Percentiles rank a stretch among this genome's conserved stretches.
These are phyloP conservation scores for Polyporus tsugae DNA, from an alignment of 1,284 basidiomycete genomes.

Conservation along the genomic window DNA sequence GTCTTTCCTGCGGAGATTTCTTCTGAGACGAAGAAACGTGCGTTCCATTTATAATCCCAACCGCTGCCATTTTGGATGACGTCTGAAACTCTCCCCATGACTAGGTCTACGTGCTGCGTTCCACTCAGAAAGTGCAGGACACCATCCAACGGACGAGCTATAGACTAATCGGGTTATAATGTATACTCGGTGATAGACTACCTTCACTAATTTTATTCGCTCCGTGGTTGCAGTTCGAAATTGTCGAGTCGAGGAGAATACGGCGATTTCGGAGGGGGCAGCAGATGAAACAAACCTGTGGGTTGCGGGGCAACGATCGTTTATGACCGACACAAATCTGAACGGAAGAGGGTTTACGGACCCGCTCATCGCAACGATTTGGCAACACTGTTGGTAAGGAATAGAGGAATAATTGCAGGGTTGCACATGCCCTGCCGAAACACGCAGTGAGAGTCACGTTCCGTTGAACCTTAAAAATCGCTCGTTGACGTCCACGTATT, in stretches of 20 bases:
- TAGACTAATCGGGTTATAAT: slow-evolving; percentile 27
- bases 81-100: neutral
- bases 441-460: neutral
- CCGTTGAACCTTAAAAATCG: neutral
- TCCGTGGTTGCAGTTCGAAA: neutral
- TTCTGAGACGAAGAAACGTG: slow-evolving; percentile 73
- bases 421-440: neutral
- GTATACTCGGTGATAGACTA: slow-evolving; percentile 14
- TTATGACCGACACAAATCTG: neutral
- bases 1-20: slow-evolving; percentile 82
- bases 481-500: neutral
- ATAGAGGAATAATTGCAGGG: neutral
- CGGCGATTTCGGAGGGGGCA: neutral
- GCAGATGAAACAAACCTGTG: neutral
- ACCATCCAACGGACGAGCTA: slow-evolving; percentile 31
- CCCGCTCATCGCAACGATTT: neutral
- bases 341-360: neutral
- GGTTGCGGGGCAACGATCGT: neutral
- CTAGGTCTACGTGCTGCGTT: slow-evolving; percentile 30
- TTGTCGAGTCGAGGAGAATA: neutral
- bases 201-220: slow-evolving; percentile 30
- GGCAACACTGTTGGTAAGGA: neutral
- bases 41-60: slow-evolving; percentile 29
- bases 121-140: slow-evolving; percentile 23
- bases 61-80: slow-evolving; percentile 1